These are phyloP conservation scores for Paraphaeosphaeria minitans DNA, from an alignment of 2,329 filamentous ascomycete genomes.

Conservation along the genomic window DNA sequence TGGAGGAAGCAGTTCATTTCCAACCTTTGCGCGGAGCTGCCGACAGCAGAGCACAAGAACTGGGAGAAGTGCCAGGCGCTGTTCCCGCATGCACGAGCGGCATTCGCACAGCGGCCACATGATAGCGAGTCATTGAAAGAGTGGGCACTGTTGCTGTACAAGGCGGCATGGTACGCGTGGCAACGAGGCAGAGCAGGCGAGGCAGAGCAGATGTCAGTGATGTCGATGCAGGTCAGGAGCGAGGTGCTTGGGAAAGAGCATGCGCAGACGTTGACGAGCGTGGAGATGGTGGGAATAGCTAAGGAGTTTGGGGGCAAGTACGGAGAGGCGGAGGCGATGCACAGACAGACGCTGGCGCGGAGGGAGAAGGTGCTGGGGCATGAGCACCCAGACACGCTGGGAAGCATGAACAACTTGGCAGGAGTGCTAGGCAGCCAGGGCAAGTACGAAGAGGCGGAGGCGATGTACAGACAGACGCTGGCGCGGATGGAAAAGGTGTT, in stretches of 20 bases:
- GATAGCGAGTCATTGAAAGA: slow-evolving; percentile 1
- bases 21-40: slow-evolving; percentile 34
- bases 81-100: slow-evolving; percentile 36
- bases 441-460: neutral
- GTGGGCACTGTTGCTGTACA: slow-evolving; percentile 15
- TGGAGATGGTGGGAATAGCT: neutral
- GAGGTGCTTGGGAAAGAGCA: neutral
- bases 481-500: neutral
- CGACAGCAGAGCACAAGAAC: slow-evolving; percentile 36
- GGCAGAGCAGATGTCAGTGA: slow-evolving; percentile 9
- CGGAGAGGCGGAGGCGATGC: neutral
- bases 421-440: neutral
- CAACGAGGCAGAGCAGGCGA: slow-evolving; percentile 6
- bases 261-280: neutral
- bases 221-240: neutral
- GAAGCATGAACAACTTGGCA: neutral
- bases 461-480: neutral
- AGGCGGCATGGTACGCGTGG: slow-evolving; percentile 16
- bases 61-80: slow-evolving; percentile 41
- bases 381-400: neutral
- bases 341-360: neutral
- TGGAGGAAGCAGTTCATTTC: slow-evolving; percentile 39
- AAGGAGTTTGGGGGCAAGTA: neutral
- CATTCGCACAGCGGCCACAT: slow-evolving; percentile 6
- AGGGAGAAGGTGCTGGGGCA: neutral